These are phyloP conservation scores for Leucosporidium yakuticum DNA, from an alignment of 768 basidiomycete species.

Conservation along the genomic window DNA sequence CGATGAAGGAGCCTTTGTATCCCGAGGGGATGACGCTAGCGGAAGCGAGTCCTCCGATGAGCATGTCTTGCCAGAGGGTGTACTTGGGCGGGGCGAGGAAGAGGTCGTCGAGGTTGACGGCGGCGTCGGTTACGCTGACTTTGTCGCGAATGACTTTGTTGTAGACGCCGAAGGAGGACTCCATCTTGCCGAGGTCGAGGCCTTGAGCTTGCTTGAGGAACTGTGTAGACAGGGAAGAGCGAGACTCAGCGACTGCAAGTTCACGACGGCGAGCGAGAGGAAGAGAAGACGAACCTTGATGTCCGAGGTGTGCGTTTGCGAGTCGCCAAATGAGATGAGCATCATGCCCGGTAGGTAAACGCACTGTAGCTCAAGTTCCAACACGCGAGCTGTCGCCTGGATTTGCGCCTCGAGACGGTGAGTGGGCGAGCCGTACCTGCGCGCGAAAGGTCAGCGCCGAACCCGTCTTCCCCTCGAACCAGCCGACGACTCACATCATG, in stretches of 20 bases:
- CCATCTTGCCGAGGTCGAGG: slow-evolving; percentile 70
- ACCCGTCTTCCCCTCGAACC: accelerated
- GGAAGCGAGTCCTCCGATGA: slow-evolving; percentile 61
- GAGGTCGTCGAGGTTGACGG: slow-evolving; percentile 59
- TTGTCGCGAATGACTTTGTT: slow-evolving; percentile 58
- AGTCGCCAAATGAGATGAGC: slow-evolving; percentile 75
- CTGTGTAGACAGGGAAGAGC: background rate
- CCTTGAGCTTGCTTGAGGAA: slow-evolving; percentile 43
- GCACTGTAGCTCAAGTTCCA: slow-evolving; percentile 46
- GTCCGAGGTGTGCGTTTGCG: slow-evolving; percentile 67
- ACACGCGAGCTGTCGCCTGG: slow-evolving; percentile 49
- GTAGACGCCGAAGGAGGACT: slow-evolving; percentile 37
- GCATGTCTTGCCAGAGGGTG: slow-evolving; percentile 52
- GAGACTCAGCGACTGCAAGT: background rate
- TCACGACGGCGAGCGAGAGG: background rate
- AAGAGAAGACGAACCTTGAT: slow-evolving; percentile 49
- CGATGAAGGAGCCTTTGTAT: slow-evolving; percentile 70
- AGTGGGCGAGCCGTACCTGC: slow-evolving; percentile 45
- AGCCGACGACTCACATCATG: slow-evolving; percentile 44
- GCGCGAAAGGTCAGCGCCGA: background rate
- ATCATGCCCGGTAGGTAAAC: slow-evolving; percentile 52
- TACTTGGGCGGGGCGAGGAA: slow-evolving; percentile 56
- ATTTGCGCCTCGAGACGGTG: slow-evolving; percentile 51
- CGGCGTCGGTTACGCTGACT: slow-evolving; percentile 65
- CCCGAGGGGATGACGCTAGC: slow-evolving; percentile 37